Evolutionary conservation across 2,329 filamentous ascomycete species (phyloP), one percentile per base, ranked within the genome.

Genomic region (Zymoseptoria passerinii): DNA sequence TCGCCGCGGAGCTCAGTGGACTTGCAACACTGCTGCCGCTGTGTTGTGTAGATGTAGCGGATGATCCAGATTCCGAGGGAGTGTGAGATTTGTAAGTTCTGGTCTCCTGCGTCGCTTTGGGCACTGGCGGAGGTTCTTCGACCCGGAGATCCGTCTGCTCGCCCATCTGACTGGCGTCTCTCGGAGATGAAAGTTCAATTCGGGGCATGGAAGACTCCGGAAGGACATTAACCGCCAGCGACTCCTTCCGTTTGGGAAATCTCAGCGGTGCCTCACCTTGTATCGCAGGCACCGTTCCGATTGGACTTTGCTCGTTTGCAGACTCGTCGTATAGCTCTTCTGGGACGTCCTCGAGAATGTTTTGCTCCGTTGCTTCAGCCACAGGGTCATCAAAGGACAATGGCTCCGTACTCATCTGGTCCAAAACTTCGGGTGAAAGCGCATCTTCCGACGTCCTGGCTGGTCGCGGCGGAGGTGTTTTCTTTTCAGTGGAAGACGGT

Each of bases 121-220:
- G 70, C 13, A 72, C 67, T 23, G 70, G 70, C 27, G 71, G 71
- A 9, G 67, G 67, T 55, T 71, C 66, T 40, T 70, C 63, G 44
- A 69, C 57, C 10, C 70, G 54, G 28, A 56, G 57, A 52, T 72
- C 70, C 20, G 65, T 57, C 23, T 68, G 58, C n/a, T 60, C 53
- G 3, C 53, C 63, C 51, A 57, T 63, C 28, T 62, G 58, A 53
- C 67, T 70, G 50, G 29, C 60, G 66, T 27, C 64, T 58, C 44
- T 57, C 28, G 13, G 58, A 48, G 20, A 44, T 13, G 51, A 53
- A 40, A 18, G 35, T n/a, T 23, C 29, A 2, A 57, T 16, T 35
- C 23, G 49, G 35, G 49, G 8, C 64, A 48, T 18, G 61, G 60
- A 53, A 61, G 62, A 52, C 62, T 57, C n/a, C 55, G 58, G 20